Percentiles rank a stretch among this genome's conserved stretches.
Conservation (phyloP, 768 basidiomycete species). For the Lactarius pseudohatsudake region DNA sequence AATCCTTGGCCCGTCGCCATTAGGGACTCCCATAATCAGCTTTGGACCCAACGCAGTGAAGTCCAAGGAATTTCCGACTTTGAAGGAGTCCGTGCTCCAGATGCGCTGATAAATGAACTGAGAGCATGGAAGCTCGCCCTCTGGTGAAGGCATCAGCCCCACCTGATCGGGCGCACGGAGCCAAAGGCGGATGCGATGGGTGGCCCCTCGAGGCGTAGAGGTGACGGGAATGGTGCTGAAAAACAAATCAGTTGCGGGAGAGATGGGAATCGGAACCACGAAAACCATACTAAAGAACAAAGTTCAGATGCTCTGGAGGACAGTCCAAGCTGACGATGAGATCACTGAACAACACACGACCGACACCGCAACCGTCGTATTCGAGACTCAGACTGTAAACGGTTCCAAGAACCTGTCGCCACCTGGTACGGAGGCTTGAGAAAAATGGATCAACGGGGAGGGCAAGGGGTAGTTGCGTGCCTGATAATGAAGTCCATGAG, state of each 20-base stretch:
- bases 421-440: slow-evolving; percentile 39
- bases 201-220: slow-evolving; percentile 55
- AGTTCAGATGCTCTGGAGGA: slow-evolving; percentile 52
- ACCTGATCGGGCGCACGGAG: slow-evolving; percentile 46
- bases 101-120: slow-evolving; percentile 63
- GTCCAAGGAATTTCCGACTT: slow-evolving; percentile 55
- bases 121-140: slow-evolving; percentile 22
- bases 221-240: slow-evolving; percentile 53
- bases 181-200: slow-evolving; percentile 67
- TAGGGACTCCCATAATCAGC: slow-evolving; percentile 50
- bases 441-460: not conserved
- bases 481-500: slow-evolving; percentile 55
- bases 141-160: slow-evolving; percentile 31
- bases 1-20: slow-evolving; percentile 7
- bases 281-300: slow-evolving; percentile 58
- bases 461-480: slow-evolving; percentile 35
- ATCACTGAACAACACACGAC: slow-evolving; percentile 53
- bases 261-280: not conserved
- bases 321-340: slow-evolving; percentile 52
- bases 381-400: slow-evolving; percentile 58
- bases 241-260: slow-evolving; percentile 1
- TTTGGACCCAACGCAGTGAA: slow-evolving; percentile 51
- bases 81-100: slow-evolving; percentile 64
- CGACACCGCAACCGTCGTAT: slow-evolving; percentile 65
- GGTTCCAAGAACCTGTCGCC: slow-evolving; percentile 45